These are phyloP conservation scores for Xanthoceras sorbifolium DNA, from an alignment of 345 rosid genomes.

Conservation along the genomic window DNA sequence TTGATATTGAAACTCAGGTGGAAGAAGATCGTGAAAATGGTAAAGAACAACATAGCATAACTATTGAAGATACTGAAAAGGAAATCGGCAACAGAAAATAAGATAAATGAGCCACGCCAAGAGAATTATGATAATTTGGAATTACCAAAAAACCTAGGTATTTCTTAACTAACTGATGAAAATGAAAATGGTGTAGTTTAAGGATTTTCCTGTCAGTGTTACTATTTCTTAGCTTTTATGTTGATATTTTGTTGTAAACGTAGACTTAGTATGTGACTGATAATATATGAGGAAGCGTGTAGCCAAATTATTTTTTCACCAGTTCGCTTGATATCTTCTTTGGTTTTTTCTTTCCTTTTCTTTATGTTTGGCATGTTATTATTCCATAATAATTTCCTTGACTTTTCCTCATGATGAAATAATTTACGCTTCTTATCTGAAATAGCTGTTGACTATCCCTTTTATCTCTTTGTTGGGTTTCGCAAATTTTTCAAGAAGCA, in stretches of 20 bases:
- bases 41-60: constrained; percentile 12
- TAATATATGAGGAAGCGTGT: too few relatives aligned
- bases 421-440: too few relatives aligned
- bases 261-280: neutral
- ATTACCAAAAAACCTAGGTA: neutral
- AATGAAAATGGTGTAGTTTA: neutral
- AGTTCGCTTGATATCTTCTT: too few relatives aligned
- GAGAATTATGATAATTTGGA: constrained; percentile 2
- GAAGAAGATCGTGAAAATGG: constrained; percentile 17
- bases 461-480: too few relatives aligned
- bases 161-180: neutral
- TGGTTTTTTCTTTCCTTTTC: too few relatives aligned
- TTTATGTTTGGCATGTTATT: too few relatives aligned
- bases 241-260: neutral
- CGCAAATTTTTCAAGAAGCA: too few relatives aligned
- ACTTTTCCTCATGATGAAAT: too few relatives aligned
- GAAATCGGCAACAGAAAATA: constrained; percentile 16
- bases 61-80: constrained; percentile 16
- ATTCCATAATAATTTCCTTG: too few relatives aligned
- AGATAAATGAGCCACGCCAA: neutral
- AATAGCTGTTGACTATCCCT: too few relatives aligned
- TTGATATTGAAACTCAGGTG: constrained; percentile 6
- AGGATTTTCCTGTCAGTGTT: neutral
- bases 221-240: neutral
- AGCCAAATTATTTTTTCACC: too few relatives aligned